phyloP scores from a whole-genome alignment of 1,284 basidiomycete genomes.

The Ganoderma lingzhi region DNA sequence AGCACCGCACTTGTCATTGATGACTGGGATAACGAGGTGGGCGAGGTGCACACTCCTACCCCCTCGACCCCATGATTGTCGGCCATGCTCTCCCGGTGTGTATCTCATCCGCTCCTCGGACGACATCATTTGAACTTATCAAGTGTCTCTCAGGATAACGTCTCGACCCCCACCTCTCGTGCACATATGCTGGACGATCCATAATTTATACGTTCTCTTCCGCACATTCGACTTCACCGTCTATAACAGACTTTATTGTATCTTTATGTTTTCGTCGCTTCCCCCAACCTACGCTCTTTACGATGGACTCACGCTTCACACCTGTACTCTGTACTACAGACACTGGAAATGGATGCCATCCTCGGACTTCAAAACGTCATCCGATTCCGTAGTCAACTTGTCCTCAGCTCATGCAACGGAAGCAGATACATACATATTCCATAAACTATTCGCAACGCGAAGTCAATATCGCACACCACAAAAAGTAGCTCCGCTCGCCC shows the following conservation, averaged over 20 bases:
- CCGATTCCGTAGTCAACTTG: background rate
- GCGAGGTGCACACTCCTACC: slow-evolving; percentile 9
- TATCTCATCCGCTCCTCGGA: background rate
- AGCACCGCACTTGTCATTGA: slow-evolving; percentile 32
- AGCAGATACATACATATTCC: slow-evolving; percentile 4
- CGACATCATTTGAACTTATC: background rate
- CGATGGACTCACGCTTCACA: background rate
- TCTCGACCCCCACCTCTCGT: background rate
- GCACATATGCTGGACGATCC: background rate
- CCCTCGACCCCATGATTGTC: background rate
- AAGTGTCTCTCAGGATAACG: background rate
- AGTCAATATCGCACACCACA: slow-evolving; percentile 1
- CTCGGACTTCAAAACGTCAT: background rate
- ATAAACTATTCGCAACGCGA: slow-evolving; percentile 9
- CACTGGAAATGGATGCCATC: background rate
- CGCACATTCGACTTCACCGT: background rate
- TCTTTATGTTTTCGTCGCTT: background rate
- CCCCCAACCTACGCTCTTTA: background rate
- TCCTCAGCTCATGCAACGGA: background rate
- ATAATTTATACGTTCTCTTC: background rate
- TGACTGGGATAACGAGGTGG: slow-evolving; percentile 28
- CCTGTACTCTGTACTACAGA: background rate
- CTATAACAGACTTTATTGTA: background rate
- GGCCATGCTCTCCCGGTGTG: background rate
- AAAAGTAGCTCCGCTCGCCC: slow-evolving; percentile 7